Base-by-base conservation (phyloP, 805 yeast species). In the Starmerella roubikii region DNA sequence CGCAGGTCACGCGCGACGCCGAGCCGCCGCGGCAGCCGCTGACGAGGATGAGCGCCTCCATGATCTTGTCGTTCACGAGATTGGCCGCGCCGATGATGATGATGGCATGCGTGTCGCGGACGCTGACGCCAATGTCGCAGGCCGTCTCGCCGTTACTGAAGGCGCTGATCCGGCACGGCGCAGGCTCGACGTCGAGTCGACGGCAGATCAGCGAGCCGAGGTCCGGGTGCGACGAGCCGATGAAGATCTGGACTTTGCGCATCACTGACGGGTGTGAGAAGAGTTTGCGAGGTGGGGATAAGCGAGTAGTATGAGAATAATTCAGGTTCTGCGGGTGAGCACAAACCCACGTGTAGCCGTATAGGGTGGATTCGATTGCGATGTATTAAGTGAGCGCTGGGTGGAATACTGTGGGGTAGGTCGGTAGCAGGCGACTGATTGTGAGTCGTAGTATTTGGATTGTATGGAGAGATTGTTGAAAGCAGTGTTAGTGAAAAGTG, bases 141-240 rank as follows among this genome's bases (percentile, higher is more conserved):
- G 93, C 80, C 3, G 98, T 91, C 64, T 91, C 99, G 39, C 98
- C 98, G 57, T 91, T 91, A 47, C 95, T 81, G 62, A 91, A 91
- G 61, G 85, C 86, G 61, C 81, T 79, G 51, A 88, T 66, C 9
- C 91, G 74, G 55, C 93, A 83, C 22, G 94, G 93, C 22, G 96
- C 97, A 10, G 94, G 85, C 54, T 83, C 82, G 31, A 85, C 85
- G 26, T 97, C 97, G 31, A 91, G 66, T 39, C 86, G 69, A 44
- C 82, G 83, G 62, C 98, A 91, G 32, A 91, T 93, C 46, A 83
- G 68, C 45, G 74, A 68, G 29, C 98, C 98, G 52, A 91, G 69
- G 56, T 85, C 94, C 12, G 96, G 95, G 61, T 33, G 98, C 39
- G 97, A 86, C 44, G 82, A 76, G 33, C 99, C 99, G 41, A 91